Conservation (phyloP, 495 filamentous ascomycete genomes). For the Penicillium paradoxum region DNA sequence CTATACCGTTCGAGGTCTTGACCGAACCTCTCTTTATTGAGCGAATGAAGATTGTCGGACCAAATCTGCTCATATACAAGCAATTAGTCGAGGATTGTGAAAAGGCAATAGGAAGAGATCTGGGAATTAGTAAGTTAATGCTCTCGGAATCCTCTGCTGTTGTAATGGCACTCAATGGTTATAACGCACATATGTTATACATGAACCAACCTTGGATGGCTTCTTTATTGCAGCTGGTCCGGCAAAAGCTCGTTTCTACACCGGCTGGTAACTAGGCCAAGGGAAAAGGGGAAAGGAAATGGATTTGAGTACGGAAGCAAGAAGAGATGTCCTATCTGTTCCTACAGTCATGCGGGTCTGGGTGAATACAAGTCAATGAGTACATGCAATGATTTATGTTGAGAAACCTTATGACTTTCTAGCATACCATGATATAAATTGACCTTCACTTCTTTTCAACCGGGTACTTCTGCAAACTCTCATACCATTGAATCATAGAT, state of each 20-base stretch:
- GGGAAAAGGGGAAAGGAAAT: too few relatives aligned
- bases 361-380: too few relatives aligned
- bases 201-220: neutral
- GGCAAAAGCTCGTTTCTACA: neutral
- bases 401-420: neutral
- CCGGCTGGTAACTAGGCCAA: too few relatives aligned
- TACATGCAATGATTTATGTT: neutral
- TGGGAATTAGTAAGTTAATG: neutral
- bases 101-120: neutral
- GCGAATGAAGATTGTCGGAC: neutral
- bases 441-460: conserved; percentile 33
- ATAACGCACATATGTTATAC: neutral
- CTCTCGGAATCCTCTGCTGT: neutral
- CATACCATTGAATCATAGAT: conserved; percentile 60
- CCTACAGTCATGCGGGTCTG: too few relatives aligned
- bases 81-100: neutral
- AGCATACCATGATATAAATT: neutral
- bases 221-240: neutral
- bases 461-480: conserved; percentile 56
- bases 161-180: neutral
- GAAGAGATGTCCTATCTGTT: too few relatives aligned
- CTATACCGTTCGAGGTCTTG: neutral
- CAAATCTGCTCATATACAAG: neutral
- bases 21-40: neutral
- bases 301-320: too few relatives aligned